These are phyloP conservation scores for Escovopsis sp. DNA, from an alignment of 2,329 filamentous ascomycete genomes.

Conservation along the genomic window DNA sequence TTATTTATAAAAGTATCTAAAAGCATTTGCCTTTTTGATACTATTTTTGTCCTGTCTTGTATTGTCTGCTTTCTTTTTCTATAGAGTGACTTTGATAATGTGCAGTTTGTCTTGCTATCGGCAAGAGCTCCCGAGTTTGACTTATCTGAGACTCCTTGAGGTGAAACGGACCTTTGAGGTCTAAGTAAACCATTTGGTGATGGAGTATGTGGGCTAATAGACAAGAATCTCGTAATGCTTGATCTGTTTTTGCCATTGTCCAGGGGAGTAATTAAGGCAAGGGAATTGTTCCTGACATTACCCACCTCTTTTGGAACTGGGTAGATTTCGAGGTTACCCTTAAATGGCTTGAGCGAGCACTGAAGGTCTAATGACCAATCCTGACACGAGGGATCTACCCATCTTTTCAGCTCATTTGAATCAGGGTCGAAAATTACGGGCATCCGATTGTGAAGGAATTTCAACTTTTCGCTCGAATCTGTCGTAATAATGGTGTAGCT, in stretches of 20 bases:
- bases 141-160: neutral
- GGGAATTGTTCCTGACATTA: slow-evolving; percentile 85
- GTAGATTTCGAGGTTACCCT: slow-evolving; percentile 70
- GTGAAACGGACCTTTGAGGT: slow-evolving; percentile 17
- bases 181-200: slow-evolving; percentile 5
- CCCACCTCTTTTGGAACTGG: slow-evolving; percentile 79
- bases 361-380: slow-evolving; percentile 74
- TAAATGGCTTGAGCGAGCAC: slow-evolving; percentile 60
- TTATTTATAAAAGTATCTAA: no score
- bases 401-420: slow-evolving; percentile 53
- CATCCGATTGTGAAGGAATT: slow-evolving; percentile 89
- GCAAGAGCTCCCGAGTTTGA: neutral
- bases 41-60: neutral
- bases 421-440: slow-evolving; percentile 76
- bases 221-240: slow-evolving; percentile 91
- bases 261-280: slow-evolving; percentile 68
- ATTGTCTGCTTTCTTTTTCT: neutral
- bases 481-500: slow-evolving; percentile 95
- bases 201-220: slow-evolving; percentile 24
- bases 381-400: slow-evolving; percentile 60
- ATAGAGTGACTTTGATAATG: neutral
- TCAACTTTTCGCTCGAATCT: slow-evolving; percentile 64
- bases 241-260: slow-evolving; percentile 78
- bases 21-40: no score
- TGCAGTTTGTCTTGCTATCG: neutral